phyloP scores from a whole-genome alignment of 2,329 filamentous ascomycete species.

The Cryphonectria carpinicola region DNA sequence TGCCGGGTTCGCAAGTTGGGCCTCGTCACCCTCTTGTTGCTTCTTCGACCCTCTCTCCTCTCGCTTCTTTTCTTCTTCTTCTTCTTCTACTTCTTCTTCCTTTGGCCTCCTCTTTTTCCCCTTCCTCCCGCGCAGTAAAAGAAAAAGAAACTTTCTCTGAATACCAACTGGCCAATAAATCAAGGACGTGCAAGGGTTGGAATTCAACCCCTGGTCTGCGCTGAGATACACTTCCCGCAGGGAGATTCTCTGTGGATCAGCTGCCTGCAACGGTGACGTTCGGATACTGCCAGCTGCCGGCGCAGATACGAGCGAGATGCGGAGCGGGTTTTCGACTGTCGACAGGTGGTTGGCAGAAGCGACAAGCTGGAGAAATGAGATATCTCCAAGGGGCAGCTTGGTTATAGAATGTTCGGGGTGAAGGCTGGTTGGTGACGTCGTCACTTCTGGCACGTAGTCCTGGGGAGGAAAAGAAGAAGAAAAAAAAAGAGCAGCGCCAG shows the following conservation, averaged over 20 bases:
- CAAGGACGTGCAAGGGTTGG: background rate
- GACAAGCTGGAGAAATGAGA: background rate
- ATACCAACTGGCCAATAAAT: background rate
- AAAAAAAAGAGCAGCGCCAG: background rate
- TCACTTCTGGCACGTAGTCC: slow-evolving; percentile 3
- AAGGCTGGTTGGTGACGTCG: slow-evolving; percentile 1
- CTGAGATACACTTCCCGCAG: background rate
- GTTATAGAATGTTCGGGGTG: background rate
- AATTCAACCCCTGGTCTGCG: background rate
- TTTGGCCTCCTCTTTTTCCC: background rate
- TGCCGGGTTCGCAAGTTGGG: slow-evolving; percentile 5
- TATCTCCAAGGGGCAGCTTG: background rate
- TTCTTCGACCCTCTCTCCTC: slow-evolving; percentile 1
- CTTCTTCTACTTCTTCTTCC: background rate
- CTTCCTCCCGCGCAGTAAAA: background rate
- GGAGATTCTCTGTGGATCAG: background rate
- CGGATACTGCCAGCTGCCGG: background rate
- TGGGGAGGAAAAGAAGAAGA: background rate
- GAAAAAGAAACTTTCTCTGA: background rate
- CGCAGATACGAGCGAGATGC: background rate
- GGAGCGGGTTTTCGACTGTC: background rate
- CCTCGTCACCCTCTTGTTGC: slow-evolving; percentile 1
- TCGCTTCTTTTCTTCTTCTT: background rate
- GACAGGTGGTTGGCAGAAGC: background rate
- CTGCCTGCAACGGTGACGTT: background rate